Evolutionary conservation across 768 basidiomycete species (phyloP), one percentile per base, ranked within the genome.

Genomic region (Pleurotus pulmonarius): DNA sequence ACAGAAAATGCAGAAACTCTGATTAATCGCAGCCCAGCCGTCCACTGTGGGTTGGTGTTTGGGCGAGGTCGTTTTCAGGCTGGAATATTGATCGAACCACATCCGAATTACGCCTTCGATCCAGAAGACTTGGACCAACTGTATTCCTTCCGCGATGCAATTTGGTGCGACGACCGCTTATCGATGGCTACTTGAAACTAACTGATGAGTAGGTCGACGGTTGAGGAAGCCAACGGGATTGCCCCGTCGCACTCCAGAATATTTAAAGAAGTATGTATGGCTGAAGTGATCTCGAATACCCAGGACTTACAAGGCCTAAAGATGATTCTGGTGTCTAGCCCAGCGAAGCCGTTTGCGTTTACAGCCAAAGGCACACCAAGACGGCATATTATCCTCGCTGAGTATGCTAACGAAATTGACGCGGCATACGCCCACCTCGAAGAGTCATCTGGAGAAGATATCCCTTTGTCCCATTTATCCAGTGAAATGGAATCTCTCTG

Each of bases 241-340:
- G 74, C 75, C 0, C 76, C 76, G 12, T 65, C 73, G 34, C 75
- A 77, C 59, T 77, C 75, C 2, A 63, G 75, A n/a, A 60, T 80
- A 4, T 77, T 78, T 65, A 77, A 75, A 59, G 76, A 76, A 70
- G 75, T 73, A 9, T 40, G 62, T 46, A 12, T 15, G 18, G 16
- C 52, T 43, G 7, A 49, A 13, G 4, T n/a, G 13, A 16, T 58
- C 18, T 20, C 18, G 26, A 25, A 46, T 24, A 3, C 2, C 22
- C 15, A 6, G 16, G 5, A 11, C 29, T 9, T 38, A 22, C 22
- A 20, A 34, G n/a, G 18, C 12, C 40, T 5, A 4, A n/a, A 78
- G 77, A 78, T 78, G 75, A 72, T 78, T 44, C 16, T 74, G 2
- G 69, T 75, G 18, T 59, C 74, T 5, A 64, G 64, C 2, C 68